Evolutionary conservation across 2,329 filamentous ascomycete genomes (phyloP).

Genomic region (Sporothrix brasiliensis): DNA sequence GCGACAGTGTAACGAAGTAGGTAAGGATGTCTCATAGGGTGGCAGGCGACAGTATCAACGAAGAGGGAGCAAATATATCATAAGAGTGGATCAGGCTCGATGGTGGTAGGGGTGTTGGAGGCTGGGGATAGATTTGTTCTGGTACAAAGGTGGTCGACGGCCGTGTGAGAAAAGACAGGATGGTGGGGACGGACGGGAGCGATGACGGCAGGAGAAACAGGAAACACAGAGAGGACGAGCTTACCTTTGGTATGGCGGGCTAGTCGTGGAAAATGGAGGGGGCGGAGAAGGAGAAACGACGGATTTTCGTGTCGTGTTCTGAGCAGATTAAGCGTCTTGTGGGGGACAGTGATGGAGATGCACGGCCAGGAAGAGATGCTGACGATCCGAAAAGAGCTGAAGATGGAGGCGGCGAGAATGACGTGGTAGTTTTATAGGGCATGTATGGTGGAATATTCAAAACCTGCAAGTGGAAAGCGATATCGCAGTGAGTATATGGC

Average conservation of each 20-base stretch:
- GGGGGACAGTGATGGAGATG: background rate
- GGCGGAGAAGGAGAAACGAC: background rate
- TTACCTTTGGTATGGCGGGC: constrained; percentile 27
- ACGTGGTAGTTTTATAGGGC: background rate
- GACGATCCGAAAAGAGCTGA: background rate
- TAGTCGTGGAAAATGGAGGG: constrained; percentile 9
- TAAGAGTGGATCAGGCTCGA: background rate
- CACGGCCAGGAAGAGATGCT: background rate
- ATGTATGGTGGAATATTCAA: constrained; percentile 8
- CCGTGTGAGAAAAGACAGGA: constrained; percentile 13
- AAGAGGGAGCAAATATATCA: background rate
- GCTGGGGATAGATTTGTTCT: background rate
- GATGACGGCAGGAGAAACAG: constrained; percentile 13
- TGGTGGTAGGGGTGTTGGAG: constrained; percentile 1
- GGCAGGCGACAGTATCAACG: constrained; percentile 11
- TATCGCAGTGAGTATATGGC: constrained; percentile 4
- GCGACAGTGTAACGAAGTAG: constrained; percentile 25
- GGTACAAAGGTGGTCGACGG: background rate
- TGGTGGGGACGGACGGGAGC: constrained; percentile 19
- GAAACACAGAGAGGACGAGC: background rate
- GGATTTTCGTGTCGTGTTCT: background rate
- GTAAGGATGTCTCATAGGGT: constrained; percentile 20
- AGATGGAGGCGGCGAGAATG: background rate
- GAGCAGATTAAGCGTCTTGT: background rate
- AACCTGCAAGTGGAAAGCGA: background rate